These are phyloP conservation scores for Phanerochaete sordida DNA, from an alignment of 768 basidiomycete species.

Conservation along the genomic window DNA sequence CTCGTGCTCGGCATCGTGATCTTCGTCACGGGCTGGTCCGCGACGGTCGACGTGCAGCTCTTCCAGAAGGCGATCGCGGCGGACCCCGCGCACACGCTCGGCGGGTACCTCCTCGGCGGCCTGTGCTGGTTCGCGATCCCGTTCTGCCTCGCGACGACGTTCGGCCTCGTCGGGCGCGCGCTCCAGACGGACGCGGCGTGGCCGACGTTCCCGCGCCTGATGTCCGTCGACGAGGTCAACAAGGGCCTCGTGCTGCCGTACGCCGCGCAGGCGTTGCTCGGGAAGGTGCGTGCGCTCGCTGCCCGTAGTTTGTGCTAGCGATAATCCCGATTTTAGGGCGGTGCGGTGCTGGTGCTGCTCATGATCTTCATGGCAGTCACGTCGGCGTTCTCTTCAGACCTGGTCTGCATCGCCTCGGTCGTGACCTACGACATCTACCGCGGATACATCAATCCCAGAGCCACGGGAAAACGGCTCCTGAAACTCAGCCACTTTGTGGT, in stretches of 20 bases:
- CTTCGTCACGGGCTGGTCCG: slow-evolving; percentile 12
- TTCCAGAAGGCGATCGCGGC: slow-evolving; percentile 31
- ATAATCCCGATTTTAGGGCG: slow-evolving; percentile 9
- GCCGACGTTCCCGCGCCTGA: slow-evolving; percentile 11
- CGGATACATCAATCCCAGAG: slow-evolving; percentile 10
- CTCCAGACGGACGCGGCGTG: slow-evolving; percentile 13
- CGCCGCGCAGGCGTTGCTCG: slow-evolving; percentile 25
- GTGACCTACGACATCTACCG: slow-evolving; percentile 17
- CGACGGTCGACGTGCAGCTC: slow-evolving; percentile 8
- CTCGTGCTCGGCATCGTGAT: slow-evolving; percentile 15
- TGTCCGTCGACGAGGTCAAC: slow-evolving; percentile 14
- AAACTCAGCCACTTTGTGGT: slow-evolving; percentile 9
- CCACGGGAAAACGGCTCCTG: slow-evolving; percentile 7
- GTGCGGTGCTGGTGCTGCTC: slow-evolving; percentile 26
- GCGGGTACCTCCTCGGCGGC: slow-evolving; percentile 33
- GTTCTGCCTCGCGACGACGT: slow-evolving; percentile 33
- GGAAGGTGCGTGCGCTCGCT: slow-evolving; percentile 13
- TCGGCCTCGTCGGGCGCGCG: slow-evolving; percentile 28
- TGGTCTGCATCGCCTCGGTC: slow-evolving; percentile 16
- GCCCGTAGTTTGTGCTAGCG: background rate
- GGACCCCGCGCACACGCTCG: slow-evolving; percentile 26
- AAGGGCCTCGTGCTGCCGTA: slow-evolving; percentile 27
- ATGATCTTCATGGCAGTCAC: slow-evolving; percentile 30
- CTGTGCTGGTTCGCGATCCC: slow-evolving; percentile 34
- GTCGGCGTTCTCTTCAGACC: slow-evolving; percentile 22